Conservation (phyloP, 2,329 filamentous ascomycete genomes). For the Sordariomycetes sp. region DNA sequence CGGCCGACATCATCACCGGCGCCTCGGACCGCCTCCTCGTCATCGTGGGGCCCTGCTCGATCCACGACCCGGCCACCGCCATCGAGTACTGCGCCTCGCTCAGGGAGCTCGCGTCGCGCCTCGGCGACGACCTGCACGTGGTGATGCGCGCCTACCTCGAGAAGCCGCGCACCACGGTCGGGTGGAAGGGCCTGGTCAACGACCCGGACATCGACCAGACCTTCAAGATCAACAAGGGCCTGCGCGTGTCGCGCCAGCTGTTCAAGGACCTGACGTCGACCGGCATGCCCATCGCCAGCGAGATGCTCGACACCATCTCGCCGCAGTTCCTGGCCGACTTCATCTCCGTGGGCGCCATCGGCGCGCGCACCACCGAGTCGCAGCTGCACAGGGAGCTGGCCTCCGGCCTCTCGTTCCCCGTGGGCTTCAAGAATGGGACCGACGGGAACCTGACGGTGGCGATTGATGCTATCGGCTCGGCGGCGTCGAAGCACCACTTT, state of each 20-base stretch:
- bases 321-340: conserved; percentile 93
- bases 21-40: conserved; percentile 54
- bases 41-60: conserved; percentile 90
- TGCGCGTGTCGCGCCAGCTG: conserved; percentile 76
- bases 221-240: conserved; percentile 98
- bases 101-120: conserved; percentile 72
- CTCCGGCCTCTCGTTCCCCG: conserved; percentile 88
- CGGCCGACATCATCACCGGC: conserved; percentile 66
- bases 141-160: conserved; percentile 98
- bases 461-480: conserved; percentile 90
- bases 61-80: conserved; percentile 86
- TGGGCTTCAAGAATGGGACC: conserved; percentile 99
- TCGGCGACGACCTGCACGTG: conserved; percentile 81
- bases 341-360: conserved; percentile 83
- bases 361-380: conserved; percentile 91
- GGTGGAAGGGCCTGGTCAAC: conserved; percentile 98
- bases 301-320: conserved; percentile 97
- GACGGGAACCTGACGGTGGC: conserved; percentile 84
- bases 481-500: conserved; percentile 90
- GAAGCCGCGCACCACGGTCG: conserved; percentile 94
- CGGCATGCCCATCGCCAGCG: conserved; percentile 92
- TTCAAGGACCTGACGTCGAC: conserved; percentile 85
- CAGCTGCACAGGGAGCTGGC: conserved; percentile 93
- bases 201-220: conserved; percentile 97
- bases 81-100: conserved; percentile 88